A percentile compares a stretch with the other conserved stretches of the same genome.
These are phyloP conservation scores for Toxicodendron radicans DNA, from an alignment of 345 rosid genomes.

Conservation along the genomic window DNA sequence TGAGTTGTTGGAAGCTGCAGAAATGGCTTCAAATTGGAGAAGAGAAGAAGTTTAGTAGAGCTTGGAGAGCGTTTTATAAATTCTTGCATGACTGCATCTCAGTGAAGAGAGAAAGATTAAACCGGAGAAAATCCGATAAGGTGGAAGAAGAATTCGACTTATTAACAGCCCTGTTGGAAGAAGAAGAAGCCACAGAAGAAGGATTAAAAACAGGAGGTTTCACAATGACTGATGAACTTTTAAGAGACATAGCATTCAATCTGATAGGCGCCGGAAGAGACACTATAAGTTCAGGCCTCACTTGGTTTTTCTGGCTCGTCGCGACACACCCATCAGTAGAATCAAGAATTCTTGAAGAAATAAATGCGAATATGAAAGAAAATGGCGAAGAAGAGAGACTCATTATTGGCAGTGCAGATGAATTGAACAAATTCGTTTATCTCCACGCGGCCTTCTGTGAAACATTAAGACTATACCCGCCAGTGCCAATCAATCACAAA, in stretches of 20 bases:
- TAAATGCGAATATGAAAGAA: constrained; percentile 8
- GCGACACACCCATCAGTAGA: constrained; percentile 29
- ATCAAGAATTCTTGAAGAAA: constrained; percentile 23
- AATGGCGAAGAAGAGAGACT: neutral
- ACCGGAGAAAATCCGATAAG: neutral
- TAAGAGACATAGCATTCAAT: constrained; percentile 29
- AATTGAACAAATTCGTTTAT: constrained; percentile 16
- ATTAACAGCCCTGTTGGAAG: constrained; percentile 22
- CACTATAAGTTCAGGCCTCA: constrained; percentile 33
- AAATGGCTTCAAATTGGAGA: constrained; percentile 31
- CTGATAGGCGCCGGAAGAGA: constrained; percentile 46
- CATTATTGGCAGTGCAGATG: neutral
- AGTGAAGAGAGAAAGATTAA: constrained; percentile 9
- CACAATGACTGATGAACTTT: constrained; percentile 15
- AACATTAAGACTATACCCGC: constrained; percentile 29
- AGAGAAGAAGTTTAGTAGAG: constrained; percentile 24
- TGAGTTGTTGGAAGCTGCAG: constrained; percentile 20
- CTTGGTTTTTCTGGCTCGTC: constrained; percentile 46
- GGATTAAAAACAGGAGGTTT: no score
- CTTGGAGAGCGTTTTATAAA: constrained; percentile 1
- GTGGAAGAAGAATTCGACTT: constrained; percentile 24
- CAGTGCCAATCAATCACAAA: constrained; percentile 24
- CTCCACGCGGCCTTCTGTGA: constrained; percentile 33
- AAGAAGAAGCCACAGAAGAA: neutral
- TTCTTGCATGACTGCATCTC: constrained; percentile 22